phyloP scores from a whole-genome alignment of 495 filamentous ascomycete genomes.

The Podospora sp. region DNA sequence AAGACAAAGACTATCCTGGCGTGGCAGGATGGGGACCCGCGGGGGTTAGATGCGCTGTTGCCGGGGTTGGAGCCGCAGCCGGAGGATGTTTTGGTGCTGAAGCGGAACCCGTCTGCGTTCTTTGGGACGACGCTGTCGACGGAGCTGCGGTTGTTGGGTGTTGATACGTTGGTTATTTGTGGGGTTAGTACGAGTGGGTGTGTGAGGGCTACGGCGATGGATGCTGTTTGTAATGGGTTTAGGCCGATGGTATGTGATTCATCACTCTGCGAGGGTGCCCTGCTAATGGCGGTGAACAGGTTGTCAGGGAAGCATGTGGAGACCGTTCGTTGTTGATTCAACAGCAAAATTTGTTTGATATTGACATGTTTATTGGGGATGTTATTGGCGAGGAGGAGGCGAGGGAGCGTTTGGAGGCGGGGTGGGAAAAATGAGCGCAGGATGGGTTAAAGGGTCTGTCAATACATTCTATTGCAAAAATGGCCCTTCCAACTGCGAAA shows the following conservation, averaged over 20 bases:
- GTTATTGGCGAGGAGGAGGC: too few species aligned
- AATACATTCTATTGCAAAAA: too few species aligned
- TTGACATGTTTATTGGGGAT: too few species aligned
- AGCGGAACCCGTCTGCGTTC: constrained; percentile 41
- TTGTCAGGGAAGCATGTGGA: too few species aligned
- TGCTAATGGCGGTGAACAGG: too few species aligned
- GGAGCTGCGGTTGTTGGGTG: constrained; percentile 32
- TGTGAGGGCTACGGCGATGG: constrained; percentile 39
- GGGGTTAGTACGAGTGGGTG: constrained; percentile 43
- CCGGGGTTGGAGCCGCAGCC: constrained; percentile 33
- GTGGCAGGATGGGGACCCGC: constrained; percentile 40
- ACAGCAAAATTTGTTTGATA: too few species aligned
- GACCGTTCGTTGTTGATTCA: too few species aligned
- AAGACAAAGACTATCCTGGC: constrained; percentile 37
- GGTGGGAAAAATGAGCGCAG: too few species aligned
- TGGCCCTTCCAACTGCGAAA: too few species aligned
- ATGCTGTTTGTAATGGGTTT: constrained; percentile 31
- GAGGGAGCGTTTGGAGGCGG: too few species aligned
- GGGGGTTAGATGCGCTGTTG: constrained; percentile 35
- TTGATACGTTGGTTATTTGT: constrained; percentile 42
- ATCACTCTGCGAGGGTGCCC: too few species aligned
- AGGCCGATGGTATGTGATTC: background rate
- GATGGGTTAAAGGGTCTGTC: too few species aligned
- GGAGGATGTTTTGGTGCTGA: constrained; percentile 39
- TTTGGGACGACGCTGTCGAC: constrained; percentile 42